Evolutionary conservation across 768 basidiomycete genomes (phyloP).

Genomic region (Neoboletus brunneissimus): DNA sequence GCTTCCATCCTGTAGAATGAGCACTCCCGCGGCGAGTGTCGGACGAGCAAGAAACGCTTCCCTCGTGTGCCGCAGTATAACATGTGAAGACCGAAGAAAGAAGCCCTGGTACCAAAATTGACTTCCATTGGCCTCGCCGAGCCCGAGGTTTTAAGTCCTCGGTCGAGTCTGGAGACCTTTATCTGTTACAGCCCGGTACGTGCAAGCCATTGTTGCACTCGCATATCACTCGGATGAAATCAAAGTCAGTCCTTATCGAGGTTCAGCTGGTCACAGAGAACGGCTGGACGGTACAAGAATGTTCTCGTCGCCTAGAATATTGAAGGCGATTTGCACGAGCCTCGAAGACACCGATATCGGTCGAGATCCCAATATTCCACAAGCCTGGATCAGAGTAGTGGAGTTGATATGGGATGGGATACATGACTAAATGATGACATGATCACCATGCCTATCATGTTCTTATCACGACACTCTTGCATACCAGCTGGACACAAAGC

Average conservation of each 20-base stretch:
- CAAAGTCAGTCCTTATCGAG: neutral
- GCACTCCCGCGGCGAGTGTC: neutral
- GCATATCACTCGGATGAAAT: neutral
- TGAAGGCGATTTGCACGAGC: neutral
- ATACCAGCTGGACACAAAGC: constrained; percentile 7
- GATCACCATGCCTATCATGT: neutral
- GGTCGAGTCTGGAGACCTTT: neutral
- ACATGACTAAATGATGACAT: neutral
- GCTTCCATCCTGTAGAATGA: neutral
- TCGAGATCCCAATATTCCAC: neutral
- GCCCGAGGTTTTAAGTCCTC: too few species aligned
- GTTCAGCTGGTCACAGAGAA: neutral
- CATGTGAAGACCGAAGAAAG: neutral
- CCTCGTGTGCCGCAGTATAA: neutral
- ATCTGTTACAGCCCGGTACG: too few species aligned
- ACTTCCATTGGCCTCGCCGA: neutral
- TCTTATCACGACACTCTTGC: neutral
- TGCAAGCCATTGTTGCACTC: neutral
- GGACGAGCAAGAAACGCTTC: neutral
- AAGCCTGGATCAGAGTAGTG: neutral
- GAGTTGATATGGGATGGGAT: neutral
- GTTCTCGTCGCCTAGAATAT: neutral
- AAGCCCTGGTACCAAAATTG: neutral
- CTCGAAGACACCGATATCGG: neutral
- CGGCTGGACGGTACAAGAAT: neutral